Conservation (phyloP, 495 filamentous ascomycete genomes). For the Aspergillus wentii region DNA sequence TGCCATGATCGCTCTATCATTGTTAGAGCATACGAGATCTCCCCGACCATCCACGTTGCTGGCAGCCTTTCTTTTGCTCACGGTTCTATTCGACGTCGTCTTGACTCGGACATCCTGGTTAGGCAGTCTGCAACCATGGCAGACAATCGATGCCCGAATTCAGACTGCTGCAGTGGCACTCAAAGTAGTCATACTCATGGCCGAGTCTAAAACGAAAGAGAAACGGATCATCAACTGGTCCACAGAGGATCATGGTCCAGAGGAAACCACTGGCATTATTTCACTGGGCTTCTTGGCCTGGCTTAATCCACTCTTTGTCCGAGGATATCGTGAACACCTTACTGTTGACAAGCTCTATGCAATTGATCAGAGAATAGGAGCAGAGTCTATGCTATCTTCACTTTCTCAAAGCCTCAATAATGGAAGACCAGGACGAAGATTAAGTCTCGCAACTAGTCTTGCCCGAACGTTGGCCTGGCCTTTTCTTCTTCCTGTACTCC, state of each 20-base stretch:
- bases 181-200: slow-evolving; percentile 29
- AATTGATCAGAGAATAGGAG: slow-evolving; percentile 18
- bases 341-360: slow-evolving; percentile 23
- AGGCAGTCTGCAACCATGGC: slow-evolving; percentile 11
- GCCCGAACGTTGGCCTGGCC: slow-evolving; percentile 20
- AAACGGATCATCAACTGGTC: slow-evolving; percentile 3
- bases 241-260: slow-evolving; percentile 20
- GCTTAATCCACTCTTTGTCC: slow-evolving; percentile 34
- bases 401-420: slow-evolving; percentile 11
- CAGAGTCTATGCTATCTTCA: slow-evolving; percentile 14
- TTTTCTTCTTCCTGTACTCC: slow-evolving; percentile 38
- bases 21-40: slow-evolving; percentile 31
- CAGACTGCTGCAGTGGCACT: slow-evolving; percentile 33
- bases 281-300: slow-evolving; percentile 36
- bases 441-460: slow-evolving; percentile 7
- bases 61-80: slow-evolving; percentile 31
- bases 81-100: slow-evolving; percentile 35
- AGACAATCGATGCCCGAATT: slow-evolving; percentile 22
- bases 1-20: slow-evolving; percentile 22
- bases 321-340: slow-evolving; percentile 29
- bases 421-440: slow-evolving; percentile 1
- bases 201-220: slow-evolving; percentile 3
- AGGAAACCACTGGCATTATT: slow-evolving; percentile 40
- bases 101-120: slow-evolving; percentile 33
- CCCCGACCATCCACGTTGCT: slow-evolving; percentile 38